These are phyloP conservation scores for Monilinia laxa DNA, from an alignment of 2,329 filamentous ascomycete species.

Conservation along the genomic window DNA sequence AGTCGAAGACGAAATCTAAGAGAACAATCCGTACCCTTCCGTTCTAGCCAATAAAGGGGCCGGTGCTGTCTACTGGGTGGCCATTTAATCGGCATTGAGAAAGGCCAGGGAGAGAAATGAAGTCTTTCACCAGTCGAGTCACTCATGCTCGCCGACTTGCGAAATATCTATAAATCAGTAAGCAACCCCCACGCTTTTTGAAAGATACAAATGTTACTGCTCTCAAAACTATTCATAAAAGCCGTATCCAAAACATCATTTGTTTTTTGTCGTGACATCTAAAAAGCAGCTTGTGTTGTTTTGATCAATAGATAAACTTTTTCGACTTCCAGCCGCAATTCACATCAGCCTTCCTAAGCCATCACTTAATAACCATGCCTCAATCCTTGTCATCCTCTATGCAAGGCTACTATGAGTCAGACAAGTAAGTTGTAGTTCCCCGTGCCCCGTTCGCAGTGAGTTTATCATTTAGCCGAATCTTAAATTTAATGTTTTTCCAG, in stretches of 20 bases:
- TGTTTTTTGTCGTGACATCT: not conserved
- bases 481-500: slow-evolving; percentile 6
- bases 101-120: not conserved
- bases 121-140: slow-evolving; percentile 1
- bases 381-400: slow-evolving; percentile 23
- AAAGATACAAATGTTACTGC: not conserved
- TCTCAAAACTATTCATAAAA: not conserved
- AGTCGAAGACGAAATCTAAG: not conserved
- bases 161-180: slow-evolving; percentile 12
- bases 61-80: no score
- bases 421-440: slow-evolving; percentile 15
- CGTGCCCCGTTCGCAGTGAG: not conserved
- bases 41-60: not conserved
- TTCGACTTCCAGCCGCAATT: not conserved
- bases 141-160: not conserved
- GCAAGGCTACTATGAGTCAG: slow-evolving; percentile 20
- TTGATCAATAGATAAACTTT: not conserved
- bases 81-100: not conserved
- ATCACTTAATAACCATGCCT: slow-evolving; percentile 8
- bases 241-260: not conserved
- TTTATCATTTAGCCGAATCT: slow-evolving; percentile 5
- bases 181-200: not conserved
- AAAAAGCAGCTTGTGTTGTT: not conserved
- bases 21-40: not conserved
- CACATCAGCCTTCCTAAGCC: not conserved